Base-by-base conservation (phyloP, 202 grass and related monocot genomes). In the Sporobolus alterniflorus region DNA sequence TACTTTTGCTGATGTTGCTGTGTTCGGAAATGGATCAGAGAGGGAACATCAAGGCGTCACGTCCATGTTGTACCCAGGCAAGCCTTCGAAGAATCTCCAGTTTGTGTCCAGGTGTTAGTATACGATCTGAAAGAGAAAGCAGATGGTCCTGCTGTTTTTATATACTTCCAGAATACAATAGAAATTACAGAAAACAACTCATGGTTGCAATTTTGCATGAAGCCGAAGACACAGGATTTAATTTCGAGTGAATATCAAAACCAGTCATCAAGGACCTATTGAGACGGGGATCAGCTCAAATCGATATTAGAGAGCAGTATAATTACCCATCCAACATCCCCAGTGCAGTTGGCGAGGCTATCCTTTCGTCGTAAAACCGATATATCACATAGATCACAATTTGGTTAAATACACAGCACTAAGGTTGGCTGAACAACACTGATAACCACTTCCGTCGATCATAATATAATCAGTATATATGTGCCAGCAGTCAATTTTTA, bases 1-100 rank as follows among this genome's bases (percentile, higher is more conserved):
- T n/a, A 54, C 46, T 64, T 77, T 65, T n/a, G 43, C 46, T 88
- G 51, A 70, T 52, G 78, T 70, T 62, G 46, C 31, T 52, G 17
- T 70, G 52, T 71, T 52, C 34, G 6, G 31, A 69, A 68, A 43
- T 60, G 48, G 41, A 52, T 52, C 2, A 77, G 73, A 7, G n/a
- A 36, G 49, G 30, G 30, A 60, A 32, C 29, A 48, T 74, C 70
- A 41, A 18, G 21, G 26, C 30, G 4, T 73, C n/a, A 32, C 44
- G 25, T 31, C 31, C 41, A 41, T 67, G 7, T 54, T 74, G 22
- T 74, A 42, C 44, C 6, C 0, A 9, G 9, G n/a, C 28, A 26
- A 30, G 32, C n/a, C 59, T 21, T 9, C 0, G 46, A 21, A 72
- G 46, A 72, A 64, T 24, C 21, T 40, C 36, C 31, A 1, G 7